phyloP scores from a whole-genome alignment of 192 early-diverging fungal species.

The Helicostylum pulchrum region DNA sequence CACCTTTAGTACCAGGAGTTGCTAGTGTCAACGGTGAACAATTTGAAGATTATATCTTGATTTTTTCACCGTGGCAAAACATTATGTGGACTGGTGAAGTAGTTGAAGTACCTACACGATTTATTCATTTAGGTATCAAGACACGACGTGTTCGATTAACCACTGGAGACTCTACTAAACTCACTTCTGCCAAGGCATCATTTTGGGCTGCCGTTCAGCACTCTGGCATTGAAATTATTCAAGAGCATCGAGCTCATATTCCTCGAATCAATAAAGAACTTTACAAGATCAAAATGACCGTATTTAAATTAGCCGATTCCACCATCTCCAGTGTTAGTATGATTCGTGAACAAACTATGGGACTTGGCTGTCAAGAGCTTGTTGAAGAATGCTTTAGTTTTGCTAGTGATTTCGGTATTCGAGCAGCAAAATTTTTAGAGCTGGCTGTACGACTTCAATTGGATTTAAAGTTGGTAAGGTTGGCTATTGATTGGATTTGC shows the following conservation, averaged over 20 bases:
- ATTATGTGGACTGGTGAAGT: conserved; percentile 55
- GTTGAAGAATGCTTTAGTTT: conserved; percentile 71
- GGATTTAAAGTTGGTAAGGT: conserved; percentile 62
- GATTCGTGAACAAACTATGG: conserved; percentile 48
- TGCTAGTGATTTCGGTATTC: conserved; percentile 66
- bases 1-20: neutral
- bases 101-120: conserved; percentile 38
- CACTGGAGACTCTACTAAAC: conserved; percentile 38
- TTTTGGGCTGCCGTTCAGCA: conserved; percentile 51
- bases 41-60: conserved; percentile 53
- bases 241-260: conserved; percentile 57
- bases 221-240: conserved; percentile 44
- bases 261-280: conserved; percentile 54
- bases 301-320: conserved; percentile 51
- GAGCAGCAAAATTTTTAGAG: conserved; percentile 58
- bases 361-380: conserved; percentile 54
- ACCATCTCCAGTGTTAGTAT: conserved; percentile 53
- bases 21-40: neutral
- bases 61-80: conserved; percentile 57
- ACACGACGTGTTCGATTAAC: conserved; percentile 55
- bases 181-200: conserved; percentile 42
- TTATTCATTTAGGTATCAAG: conserved; percentile 46
- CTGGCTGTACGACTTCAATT: conserved; percentile 54
- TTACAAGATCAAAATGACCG: conserved; percentile 54
- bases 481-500: conserved; percentile 85